Evolutionary conservation across 1,139 yeast genomes (phyloP).

Genomic region (Sugiyamaella japonica): DNA sequence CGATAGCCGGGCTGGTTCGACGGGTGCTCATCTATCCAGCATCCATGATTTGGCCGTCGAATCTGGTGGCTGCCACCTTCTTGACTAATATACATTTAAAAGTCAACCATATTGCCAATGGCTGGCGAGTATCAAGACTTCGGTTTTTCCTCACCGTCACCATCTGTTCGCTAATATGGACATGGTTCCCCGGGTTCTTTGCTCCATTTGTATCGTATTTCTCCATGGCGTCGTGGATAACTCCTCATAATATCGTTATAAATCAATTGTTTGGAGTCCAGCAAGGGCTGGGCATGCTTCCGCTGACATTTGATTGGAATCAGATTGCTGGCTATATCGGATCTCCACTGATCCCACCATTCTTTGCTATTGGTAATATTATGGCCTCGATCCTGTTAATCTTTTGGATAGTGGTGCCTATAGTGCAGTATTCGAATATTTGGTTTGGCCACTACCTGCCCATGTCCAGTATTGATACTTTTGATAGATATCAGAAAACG

Average conservation of each 20-base stretch:
- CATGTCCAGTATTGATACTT: conserved; percentile 46
- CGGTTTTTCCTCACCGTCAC: conserved; percentile 48
- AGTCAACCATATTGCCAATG: conserved; percentile 57
- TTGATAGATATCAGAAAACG: conserved; percentile 47
- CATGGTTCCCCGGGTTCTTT: conserved; percentile 58
- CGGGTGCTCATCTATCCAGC: conserved; percentile 56
- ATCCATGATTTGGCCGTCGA: conserved; percentile 63
- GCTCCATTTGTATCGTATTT: conserved; percentile 54
- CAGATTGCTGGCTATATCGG: conserved; percentile 58
- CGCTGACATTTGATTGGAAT: conserved; percentile 60
- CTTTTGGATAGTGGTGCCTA: conserved; percentile 49
- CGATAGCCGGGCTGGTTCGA: conserved; percentile 60
- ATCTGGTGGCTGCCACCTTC: conserved; percentile 47
- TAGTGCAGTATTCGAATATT: conserved; percentile 52
- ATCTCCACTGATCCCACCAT: conserved; percentile 69
- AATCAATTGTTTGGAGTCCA: conserved; percentile 62
- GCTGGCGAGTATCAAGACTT: conserved; percentile 56
- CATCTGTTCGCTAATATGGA: conserved; percentile 49
- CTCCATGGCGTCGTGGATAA: conserved; percentile 57
- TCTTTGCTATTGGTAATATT: conserved; percentile 55
- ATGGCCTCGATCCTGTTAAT: conserved; percentile 48
- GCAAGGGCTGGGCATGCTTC: conserved; percentile 63
- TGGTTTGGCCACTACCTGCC: conserved; percentile 57
- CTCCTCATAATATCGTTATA: conserved; percentile 54
- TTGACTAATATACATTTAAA: conserved; percentile 62